phyloP scores from a whole-genome alignment of 495 filamentous ascomycete genomes.

The Mytilinidion resinicola region DNA sequence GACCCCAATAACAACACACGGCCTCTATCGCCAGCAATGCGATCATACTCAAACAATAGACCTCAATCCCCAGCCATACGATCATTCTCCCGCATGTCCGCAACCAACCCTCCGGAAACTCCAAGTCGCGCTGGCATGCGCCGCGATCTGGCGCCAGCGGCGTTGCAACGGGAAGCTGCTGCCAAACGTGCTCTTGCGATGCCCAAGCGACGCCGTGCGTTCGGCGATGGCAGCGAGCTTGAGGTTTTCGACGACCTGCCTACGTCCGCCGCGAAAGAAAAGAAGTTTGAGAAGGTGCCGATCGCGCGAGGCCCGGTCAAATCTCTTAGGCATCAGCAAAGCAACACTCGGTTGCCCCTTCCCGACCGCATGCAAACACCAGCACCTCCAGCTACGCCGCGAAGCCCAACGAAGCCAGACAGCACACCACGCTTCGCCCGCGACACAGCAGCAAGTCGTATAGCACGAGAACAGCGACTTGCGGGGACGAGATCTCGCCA shows the following conservation, averaged over 20 bases:
- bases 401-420: slow-evolving; percentile 42
- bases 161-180: slow-evolving; percentile 50
- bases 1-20: slow-evolving; percentile 43
- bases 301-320: slow-evolving; percentile 61
- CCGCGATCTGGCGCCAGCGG: slow-evolving; percentile 37
- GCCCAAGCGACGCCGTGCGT: slow-evolving; percentile 63
- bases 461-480: slow-evolving; percentile 74
- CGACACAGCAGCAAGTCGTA: slow-evolving; percentile 84
- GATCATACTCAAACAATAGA: too few species aligned
- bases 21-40: slow-evolving; percentile 44
- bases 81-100: slow-evolving; percentile 47
- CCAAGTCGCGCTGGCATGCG: slow-evolving; percentile 34
- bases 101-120: slow-evolving; percentile 42
- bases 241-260: slow-evolving; percentile 93
- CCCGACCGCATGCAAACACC: slow-evolving; percentile 40
- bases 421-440: slow-evolving; percentile 79
- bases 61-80: slow-evolving; percentile 32
- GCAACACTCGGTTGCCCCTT: slow-evolving; percentile 22
- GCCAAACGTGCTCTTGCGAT: slow-evolving; percentile 63
- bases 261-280: slow-evolving; percentile 75
- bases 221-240: slow-evolving; percentile 86
- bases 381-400: slow-evolving; percentile 48
- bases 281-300: slow-evolving; percentile 74
- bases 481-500: slow-evolving; percentile 30
- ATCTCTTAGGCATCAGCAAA: slow-evolving; percentile 37